Base-by-base conservation (phyloP, 768 basidiomycete genomes). In the Boletellus emodensis region DNA sequence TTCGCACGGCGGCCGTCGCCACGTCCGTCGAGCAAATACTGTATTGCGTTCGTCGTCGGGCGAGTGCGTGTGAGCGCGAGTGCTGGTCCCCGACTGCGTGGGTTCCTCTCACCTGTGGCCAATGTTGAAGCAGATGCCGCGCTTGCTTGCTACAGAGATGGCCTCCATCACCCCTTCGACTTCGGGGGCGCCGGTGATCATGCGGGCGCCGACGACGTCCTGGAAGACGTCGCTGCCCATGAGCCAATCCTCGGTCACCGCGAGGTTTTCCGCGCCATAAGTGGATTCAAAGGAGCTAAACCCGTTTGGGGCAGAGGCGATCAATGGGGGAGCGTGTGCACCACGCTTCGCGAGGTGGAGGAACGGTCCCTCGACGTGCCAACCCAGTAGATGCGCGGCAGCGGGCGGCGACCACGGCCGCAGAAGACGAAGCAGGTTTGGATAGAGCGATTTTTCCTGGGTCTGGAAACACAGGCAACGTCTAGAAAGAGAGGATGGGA, bases 321-420 rank as follows among this genome's bases (percentile, higher is more conserved):
- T 80, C 67, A 81, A 82, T 3, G 80, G 72, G 3, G 82, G 79
- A 1, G 86, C 77, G 64, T 95, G 93, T 2, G 88, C 90, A 3
- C 93, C 93, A 39, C 87, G 83, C 65, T 92, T 92, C n/a, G 77
- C 76, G 36, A 81, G 70, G 48, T 90, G 84, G 38, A 94, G 76
- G 72, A 94, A 94, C 0, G 93, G 92, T 0, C 93, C 93, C 68
- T 95, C 93, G 24, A 80, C 88, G 57, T 95, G 93, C 85, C 88
- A 94, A 24, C 93, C 93, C 12, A 94, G 78, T 3, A 92, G 66
- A 32, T 80, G 84, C 0, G 92, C 90, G 10, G 85, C 85, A 10
- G 57, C 72, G 0, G 80, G 72, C 13, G 81, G 77, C 13, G 82
- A 79, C 61, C 81, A 82, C 1, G 90, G 89, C 33, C 77, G 78